Conservation (phyloP, 257 asterid genomes). For the Penstemon davidsonii region DNA sequence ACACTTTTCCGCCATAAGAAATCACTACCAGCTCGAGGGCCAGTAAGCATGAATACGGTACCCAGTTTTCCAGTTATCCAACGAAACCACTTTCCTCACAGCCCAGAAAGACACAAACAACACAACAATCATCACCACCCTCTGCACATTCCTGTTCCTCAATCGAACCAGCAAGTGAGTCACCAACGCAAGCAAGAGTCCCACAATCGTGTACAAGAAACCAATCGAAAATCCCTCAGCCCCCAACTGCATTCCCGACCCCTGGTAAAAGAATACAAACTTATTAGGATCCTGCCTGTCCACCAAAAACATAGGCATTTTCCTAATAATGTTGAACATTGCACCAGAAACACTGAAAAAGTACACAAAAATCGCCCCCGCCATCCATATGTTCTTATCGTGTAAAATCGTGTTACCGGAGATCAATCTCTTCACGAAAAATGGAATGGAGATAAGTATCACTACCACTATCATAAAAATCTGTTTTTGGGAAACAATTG, state of each 20-base stretch:
- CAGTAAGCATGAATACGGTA: constrained; percentile 79
- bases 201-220: constrained; percentile 77
- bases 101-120: constrained; percentile 81
- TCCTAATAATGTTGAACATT: constrained; percentile 87
- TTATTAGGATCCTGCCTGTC: constrained; percentile 76
- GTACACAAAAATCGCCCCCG: constrained; percentile 78
- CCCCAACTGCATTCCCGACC: constrained; percentile 92
- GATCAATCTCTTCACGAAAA: constrained; percentile 55
- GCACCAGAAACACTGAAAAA: constrained; percentile 94
- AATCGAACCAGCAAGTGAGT: constrained; percentile 59
- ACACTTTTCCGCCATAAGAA: constrained; percentile 6
- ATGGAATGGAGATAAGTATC: constrained; percentile 55
- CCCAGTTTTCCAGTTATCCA: constrained; percentile 99
- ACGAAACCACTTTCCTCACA: constrained; percentile 67
- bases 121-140: constrained; percentile 53
- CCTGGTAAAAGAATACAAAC: constrained; percentile 77
- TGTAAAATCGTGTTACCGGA: constrained; percentile 64
- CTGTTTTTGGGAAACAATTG: constrained; percentile 60
- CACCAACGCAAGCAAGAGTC: constrained; percentile 67
- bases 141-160: constrained; percentile 63
- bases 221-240: constrained; percentile 88
- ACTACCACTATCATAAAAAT: constrained; percentile 40
- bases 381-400: constrained; percentile 75
- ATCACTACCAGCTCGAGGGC: constrained; percentile 82
- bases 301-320: constrained; percentile 77